Percentiles rank a stretch among this genome's conserved stretches.
phyloP scores from a whole-genome alignment of 805 yeast genomes.

The Metschnikowia cerradonensis region DNA sequence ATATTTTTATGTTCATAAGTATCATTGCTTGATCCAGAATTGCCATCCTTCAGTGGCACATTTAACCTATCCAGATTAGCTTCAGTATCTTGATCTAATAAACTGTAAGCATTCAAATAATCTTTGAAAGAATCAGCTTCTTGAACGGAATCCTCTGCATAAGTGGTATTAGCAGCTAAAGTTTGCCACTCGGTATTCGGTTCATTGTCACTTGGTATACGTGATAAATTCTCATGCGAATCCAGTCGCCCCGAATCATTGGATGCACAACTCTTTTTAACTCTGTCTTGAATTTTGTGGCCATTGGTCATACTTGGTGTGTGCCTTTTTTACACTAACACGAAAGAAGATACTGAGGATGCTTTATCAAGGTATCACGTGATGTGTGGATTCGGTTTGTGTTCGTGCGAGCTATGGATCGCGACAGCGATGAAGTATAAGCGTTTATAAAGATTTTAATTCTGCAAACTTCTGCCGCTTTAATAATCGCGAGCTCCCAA shows the following conservation, averaged over 20 bases:
- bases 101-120: neutral
- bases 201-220: neutral
- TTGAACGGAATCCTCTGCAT: neutral
- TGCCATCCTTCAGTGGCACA: neutral
- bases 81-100: neutral
- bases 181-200: neutral
- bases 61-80: neutral
- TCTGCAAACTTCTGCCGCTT: neutral
- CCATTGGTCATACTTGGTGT: neutral
- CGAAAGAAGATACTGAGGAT: neutral
- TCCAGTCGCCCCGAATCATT: neutral
- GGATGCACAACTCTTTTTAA: neutral
- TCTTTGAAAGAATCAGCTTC: neutral
- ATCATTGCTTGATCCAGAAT: neutral
- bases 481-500: neutral
- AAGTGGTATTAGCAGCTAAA: neutral
- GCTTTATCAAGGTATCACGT: conserved; percentile 2
- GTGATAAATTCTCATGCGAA: neutral
- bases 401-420: neutral
- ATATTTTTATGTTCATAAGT: too few species aligned
- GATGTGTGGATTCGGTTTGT: neutral
- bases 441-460: neutral
- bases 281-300: neutral
- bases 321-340: neutral
- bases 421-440: neutral